Conservation (phyloP, 2,329 filamentous ascomycete genomes). For the Biscogniauxia sp. region DNA sequence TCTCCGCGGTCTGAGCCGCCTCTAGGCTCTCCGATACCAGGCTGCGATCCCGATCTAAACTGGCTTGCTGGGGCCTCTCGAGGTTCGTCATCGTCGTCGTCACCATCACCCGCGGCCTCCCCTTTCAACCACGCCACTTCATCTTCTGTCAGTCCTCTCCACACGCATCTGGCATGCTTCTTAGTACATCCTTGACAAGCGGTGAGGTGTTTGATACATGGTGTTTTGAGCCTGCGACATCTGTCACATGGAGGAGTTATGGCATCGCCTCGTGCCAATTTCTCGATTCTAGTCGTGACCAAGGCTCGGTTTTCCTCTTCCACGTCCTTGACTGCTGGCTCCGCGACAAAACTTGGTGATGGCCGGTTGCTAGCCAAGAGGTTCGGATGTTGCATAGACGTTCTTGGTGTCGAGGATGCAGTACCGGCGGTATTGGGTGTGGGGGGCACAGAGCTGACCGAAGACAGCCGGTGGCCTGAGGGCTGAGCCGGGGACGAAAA, state of each 20-base stretch:
- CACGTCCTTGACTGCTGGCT: constrained; percentile 28
- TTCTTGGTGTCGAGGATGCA: constrained; percentile 28
- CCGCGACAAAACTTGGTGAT: constrained; percentile 27
- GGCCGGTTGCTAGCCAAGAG: constrained; percentile 28
- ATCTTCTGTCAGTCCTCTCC: constrained; percentile 75
- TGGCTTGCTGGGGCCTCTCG: constrained; percentile 19
- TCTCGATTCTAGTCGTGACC: constrained; percentile 74
- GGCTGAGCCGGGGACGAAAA: constrained; percentile 38
- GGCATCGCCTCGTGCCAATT: constrained; percentile 67
- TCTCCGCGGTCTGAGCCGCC: constrained; percentile 24
- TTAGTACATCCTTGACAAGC: constrained; percentile 86
- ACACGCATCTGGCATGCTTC: constrained; percentile 85
- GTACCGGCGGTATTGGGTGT: constrained; percentile 30
- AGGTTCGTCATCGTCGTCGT: constrained; percentile 30
- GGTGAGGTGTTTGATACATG: constrained; percentile 82
- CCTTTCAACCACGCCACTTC: constrained; percentile 48
- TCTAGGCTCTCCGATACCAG: constrained; percentile 19
- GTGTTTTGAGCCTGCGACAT: constrained; percentile 74
- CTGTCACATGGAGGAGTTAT: constrained; percentile 83
- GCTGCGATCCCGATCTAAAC: constrained; percentile 22
- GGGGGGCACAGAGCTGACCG: constrained; percentile 29
- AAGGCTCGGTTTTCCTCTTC: constrained; percentile 45
- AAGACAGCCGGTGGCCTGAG: constrained; percentile 27
- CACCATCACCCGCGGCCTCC: constrained; percentile 27
- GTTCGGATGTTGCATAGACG: constrained; percentile 28